phyloP scores from a whole-genome alignment of 768 basidiomycete species.

The Podaxis mareebaensis region DNA sequence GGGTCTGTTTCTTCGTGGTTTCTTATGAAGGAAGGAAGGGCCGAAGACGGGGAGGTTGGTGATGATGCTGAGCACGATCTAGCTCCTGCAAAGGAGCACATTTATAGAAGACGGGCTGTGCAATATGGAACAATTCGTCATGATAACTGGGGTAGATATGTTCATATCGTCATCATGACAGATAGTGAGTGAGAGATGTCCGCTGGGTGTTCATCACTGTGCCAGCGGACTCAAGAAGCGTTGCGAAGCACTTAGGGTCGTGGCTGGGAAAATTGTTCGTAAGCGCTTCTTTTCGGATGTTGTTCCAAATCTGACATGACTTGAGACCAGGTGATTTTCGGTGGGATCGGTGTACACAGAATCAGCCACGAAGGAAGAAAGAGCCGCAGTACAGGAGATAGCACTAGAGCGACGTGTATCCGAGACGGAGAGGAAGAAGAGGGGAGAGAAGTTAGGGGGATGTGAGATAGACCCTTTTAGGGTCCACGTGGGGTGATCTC shows the following conservation, averaged over 20 bases:
- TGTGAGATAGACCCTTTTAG: slow-evolving; percentile 9
- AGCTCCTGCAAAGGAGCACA: background rate
- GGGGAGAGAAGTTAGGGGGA: background rate
- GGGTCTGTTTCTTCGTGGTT: background rate
- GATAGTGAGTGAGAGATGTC: background rate
- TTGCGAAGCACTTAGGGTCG: slow-evolving; percentile 9
- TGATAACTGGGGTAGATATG: slow-evolving; percentile 5
- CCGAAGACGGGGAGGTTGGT: background rate
- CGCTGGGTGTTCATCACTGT: slow-evolving; percentile 1
- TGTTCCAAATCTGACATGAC: background rate
- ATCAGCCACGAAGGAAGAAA: background rate
- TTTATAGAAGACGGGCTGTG: background rate
- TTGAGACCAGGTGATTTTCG: background rate
- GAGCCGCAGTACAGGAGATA: background rate
- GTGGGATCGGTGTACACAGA: background rate
- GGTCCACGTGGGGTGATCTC: slow-evolving; percentile 21
- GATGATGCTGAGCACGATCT: background rate
- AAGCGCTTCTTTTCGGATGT: slow-evolving; percentile 6
- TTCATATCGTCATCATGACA: background rate
- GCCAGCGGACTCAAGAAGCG: slow-evolving; percentile 4
- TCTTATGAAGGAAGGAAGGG: background rate
- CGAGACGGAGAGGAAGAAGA: background rate
- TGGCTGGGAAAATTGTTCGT: slow-evolving; percentile 8
- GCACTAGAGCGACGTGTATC: background rate
- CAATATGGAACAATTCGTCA: background rate